These are phyloP conservation scores for Ceratocystis cubensis DNA, from an alignment of 2,329 filamentous ascomycete species.

Conservation along the genomic window DNA sequence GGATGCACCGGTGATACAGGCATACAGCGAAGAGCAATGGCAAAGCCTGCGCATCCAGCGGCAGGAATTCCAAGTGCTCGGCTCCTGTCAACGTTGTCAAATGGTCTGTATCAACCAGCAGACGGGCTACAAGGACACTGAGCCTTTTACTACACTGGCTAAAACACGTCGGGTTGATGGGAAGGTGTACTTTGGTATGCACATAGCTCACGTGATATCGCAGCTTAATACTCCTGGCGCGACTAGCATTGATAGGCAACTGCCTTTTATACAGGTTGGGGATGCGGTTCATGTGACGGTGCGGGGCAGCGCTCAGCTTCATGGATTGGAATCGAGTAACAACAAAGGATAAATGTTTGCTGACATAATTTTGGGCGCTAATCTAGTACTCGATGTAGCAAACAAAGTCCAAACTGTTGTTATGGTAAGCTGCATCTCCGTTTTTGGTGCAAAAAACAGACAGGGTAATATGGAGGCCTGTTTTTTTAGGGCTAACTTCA, in stretches of 20 bases:
- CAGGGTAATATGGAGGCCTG: too few species aligned
- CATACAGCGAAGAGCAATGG: constrained; percentile 75
- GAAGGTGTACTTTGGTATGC: constrained; percentile 80
- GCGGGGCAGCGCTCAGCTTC: not conserved
- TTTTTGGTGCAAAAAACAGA: too few species aligned
- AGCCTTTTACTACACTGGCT: constrained; percentile 77
- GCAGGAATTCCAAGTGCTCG: constrained; percentile 57
- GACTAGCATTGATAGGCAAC: not conserved
- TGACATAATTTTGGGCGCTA: not conserved
- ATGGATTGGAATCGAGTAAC: not conserved
- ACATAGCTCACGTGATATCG: constrained; percentile 45
- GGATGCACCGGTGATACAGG: constrained; percentile 35
- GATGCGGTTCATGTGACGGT: constrained; percentile 11
- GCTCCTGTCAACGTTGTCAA: constrained; percentile 77
- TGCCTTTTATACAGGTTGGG: constrained; percentile 9
- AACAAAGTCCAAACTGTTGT: too few species aligned
- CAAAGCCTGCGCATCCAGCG: constrained; percentile 50
- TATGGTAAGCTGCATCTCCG: too few species aligned
- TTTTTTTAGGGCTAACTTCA: too few species aligned
- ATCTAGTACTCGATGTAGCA: too few species aligned
- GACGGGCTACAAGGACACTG: constrained; percentile 63
- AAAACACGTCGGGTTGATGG: constrained; percentile 76
- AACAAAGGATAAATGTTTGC: not conserved
- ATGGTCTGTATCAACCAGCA: constrained; percentile 92
- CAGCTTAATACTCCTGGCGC: not conserved